A percentile compares a stretch with the other conserved stretches of the same genome.
These are phyloP conservation scores for Chlorella sp. DNA, from an alignment of 139 green algal genomes.

Conservation along the genomic window DNA sequence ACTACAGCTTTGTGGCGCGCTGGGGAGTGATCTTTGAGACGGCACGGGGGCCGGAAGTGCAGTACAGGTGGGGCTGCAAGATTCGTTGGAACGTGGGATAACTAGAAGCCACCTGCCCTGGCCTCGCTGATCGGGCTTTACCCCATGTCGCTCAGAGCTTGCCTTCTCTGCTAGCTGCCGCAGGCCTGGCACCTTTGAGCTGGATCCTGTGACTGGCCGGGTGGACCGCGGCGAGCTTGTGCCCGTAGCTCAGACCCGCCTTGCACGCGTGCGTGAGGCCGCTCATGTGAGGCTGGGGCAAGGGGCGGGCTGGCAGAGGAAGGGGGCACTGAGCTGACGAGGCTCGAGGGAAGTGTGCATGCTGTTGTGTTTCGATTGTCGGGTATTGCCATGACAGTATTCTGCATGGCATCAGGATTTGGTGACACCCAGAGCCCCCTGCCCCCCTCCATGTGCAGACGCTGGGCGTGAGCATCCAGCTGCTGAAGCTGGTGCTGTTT, in stretches of 20 bases:
- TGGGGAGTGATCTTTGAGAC: conserved; percentile 34
- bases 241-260: not conserved
- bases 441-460: not conserved
- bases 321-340: too few species aligned
- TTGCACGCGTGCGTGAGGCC: not conserved
- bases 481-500: conserved; percentile 26
- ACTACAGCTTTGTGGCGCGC: conserved; percentile 21
- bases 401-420: too few species aligned
- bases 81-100: too few species aligned
- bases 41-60: not conserved
- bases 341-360: too few species aligned
- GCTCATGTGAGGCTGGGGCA: not conserved
- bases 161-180: too few species aligned
- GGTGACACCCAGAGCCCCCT: too few species aligned
- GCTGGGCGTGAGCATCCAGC: conserved; percentile 14
- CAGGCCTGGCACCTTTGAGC: conserved; percentile 15
- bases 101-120: too few species aligned
- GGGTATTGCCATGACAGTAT: too few species aligned
- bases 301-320: not conserved
- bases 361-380: too few species aligned
- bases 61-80: conserved; percentile 23
- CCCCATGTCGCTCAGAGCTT: too few species aligned
- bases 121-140: too few species aligned
- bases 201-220: not conserved
- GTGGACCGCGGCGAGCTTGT: conserved; percentile 3